Conservation (phyloP, 2,329 filamentous ascomycete genomes). For the Chrysosporium queenslandicum region DNA sequence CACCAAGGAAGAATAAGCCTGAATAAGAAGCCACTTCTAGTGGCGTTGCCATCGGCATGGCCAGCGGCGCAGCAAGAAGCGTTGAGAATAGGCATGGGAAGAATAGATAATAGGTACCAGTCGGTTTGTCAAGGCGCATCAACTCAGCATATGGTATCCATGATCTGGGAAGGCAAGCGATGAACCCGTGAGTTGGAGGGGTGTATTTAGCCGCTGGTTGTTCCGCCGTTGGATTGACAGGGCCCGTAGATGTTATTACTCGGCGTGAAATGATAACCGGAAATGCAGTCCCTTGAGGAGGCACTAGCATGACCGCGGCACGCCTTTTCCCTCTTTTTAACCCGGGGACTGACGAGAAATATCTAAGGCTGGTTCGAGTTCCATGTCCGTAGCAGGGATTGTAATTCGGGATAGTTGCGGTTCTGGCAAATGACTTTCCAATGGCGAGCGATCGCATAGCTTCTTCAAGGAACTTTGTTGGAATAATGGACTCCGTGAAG, state of each 20-base stretch:
- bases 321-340: not conserved
- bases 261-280: not conserved
- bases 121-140: slow-evolving; percentile 44
- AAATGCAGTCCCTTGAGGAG: not conserved
- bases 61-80: slow-evolving; percentile 35
- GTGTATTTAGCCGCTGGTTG: slow-evolving; percentile 28
- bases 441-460: not conserved
- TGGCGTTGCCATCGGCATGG: slow-evolving; percentile 31
- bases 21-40: slow-evolving; percentile 31
- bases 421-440: not conserved
- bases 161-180: slow-evolving; percentile 39
- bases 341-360: not conserved
- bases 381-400: not conserved
- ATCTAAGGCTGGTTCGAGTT: not conserved
- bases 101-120: slow-evolving; percentile 45
- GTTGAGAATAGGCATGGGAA: slow-evolving; percentile 44
- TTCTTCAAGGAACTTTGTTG: no score
- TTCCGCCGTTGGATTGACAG: not conserved
- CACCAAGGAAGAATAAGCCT: slow-evolving; percentile 35
- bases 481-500: no score
- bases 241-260: not conserved
- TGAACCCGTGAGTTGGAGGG: slow-evolving; percentile 38
- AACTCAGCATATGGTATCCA: slow-evolving; percentile 49
- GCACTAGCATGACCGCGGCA: not conserved
- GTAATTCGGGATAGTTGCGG: not conserved